Evolutionary conservation across 192 early-diverging fungal species (phyloP), one percentile per base, ranked within the genome.

Genomic region (Coemansia sp.): DNA sequence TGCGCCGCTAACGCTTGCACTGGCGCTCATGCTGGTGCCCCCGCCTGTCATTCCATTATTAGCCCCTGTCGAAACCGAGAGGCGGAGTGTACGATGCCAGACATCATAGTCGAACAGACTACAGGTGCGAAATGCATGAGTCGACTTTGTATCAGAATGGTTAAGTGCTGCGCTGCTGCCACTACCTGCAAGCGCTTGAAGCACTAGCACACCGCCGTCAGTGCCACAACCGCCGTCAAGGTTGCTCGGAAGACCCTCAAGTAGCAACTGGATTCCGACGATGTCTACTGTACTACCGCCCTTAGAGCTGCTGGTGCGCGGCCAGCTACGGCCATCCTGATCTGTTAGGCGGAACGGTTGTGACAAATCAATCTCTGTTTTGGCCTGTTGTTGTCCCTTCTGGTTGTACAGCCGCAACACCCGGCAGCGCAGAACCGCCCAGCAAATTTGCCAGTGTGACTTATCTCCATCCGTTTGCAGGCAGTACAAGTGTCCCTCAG

Each of bases 401-500:
- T 70, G 63, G 51, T 60, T 72, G 63, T 74, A 78, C 36, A 82
- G 65, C 21, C 72, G 59, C 30, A 85, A 66, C 31, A 67, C 57
- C 5, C 69, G 66, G 24, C 71, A 67, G 23, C 80, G 70, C 57
- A 85, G 59, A 22, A 85, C 84, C 0, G 69, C 55, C 84, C 84
- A 85, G 60, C 61, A 61, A 56, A 82, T 57, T 54, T 82, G 66
- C 84, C 84, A 85, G 32, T 25, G 57, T 9, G 61, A 21, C 24
- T 42, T 36, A 5, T 32, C 39, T 32, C 73, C 67, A 50, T 75
- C 68, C 0, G 80, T 30, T 22, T 69, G 63, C 39, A 85, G 36
- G 20, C 71, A 72, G 39, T 79, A 79, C 23, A 85, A 57, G 32
- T 68, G 61, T 42, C 75, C 59, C 71, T 85, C 84, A 55, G 79